Evolutionary conservation across 169 alveolate species (phyloP).

Genomic region (Toxoplasma gondii): DNA sequence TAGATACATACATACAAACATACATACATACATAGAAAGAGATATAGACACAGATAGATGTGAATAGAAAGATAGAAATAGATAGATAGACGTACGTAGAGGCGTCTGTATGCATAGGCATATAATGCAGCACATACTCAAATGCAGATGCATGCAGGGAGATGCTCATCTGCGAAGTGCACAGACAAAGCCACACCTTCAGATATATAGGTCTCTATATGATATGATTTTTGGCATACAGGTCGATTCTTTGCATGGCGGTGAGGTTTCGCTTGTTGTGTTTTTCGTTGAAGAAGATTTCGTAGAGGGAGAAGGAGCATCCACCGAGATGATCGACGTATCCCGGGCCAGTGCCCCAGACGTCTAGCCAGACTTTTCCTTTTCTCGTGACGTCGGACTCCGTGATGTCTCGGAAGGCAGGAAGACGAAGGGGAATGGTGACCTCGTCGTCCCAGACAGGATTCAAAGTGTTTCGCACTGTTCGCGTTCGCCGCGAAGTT

Average conservation of each 20-base stretch:
- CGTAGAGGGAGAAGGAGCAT: constrained; percentile 53
- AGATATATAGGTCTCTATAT: background rate
- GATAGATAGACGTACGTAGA: too few relatives aligned
- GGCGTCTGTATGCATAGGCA: too few relatives aligned
- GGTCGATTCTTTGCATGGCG: constrained; percentile 32
- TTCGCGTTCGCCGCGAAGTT: constrained; percentile 52
- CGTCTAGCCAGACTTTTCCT: constrained; percentile 61
- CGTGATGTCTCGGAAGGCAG: constrained; percentile 44
- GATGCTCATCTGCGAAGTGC: too few relatives aligned
- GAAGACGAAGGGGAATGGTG: constrained; percentile 58
- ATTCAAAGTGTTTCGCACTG: constrained; percentile 28
- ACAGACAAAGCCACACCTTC: background rate
- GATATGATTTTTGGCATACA: background rate
- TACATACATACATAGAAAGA: too few relatives aligned
- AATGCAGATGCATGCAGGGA: too few relatives aligned
- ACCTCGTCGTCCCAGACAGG: constrained; percentile 64
- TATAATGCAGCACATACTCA: too few relatives aligned
- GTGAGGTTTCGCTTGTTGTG: background rate
- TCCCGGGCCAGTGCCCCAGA: constrained; percentile 61
- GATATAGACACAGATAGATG: too few relatives aligned
- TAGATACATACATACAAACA: background rate
- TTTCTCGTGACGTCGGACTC: constrained; percentile 29
- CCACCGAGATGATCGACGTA: constrained; percentile 67
- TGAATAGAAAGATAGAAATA: background rate
- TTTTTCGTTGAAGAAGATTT: constrained; percentile 64